Evolutionary conservation across 1,284 basidiomycete species (phyloP).

Genomic region (Apiotrichum domesticum): DNA sequence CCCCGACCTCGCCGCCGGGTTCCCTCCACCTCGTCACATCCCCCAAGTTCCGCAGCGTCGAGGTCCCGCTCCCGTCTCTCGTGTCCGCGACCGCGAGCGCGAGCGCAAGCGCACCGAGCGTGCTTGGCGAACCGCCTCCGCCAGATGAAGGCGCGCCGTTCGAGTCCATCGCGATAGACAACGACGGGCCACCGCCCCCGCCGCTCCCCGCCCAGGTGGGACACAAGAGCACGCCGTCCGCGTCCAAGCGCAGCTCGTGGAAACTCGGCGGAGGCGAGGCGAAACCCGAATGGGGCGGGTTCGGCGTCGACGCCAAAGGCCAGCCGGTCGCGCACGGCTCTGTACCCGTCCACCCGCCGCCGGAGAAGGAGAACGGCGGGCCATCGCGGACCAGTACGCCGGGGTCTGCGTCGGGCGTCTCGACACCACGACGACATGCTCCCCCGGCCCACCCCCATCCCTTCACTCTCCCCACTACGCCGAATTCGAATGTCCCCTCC

Average conservation of each 20-base stretch:
- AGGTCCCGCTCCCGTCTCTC: not conserved
- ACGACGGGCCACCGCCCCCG: slow-evolving; percentile 1
- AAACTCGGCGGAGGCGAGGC: not conserved
- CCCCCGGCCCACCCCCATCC: slow-evolving; percentile 43
- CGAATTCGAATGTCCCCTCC: not conserved
- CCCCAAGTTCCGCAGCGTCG: slow-evolving; percentile 4
- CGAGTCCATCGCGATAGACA: slow-evolving; percentile 32
- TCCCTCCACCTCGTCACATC: slow-evolving; percentile 1
- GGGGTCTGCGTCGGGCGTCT: slow-evolving; percentile 6
- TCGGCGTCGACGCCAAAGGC: slow-evolving; percentile 21
- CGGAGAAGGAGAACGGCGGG: not conserved
- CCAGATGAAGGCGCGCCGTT: slow-evolving; percentile 26
- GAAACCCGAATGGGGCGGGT: slow-evolving; percentile 16
- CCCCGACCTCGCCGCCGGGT: not conserved
- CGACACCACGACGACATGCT: slow-evolving; percentile 28
- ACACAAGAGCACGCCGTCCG: not conserved
- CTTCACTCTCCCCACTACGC: slow-evolving; percentile 29
- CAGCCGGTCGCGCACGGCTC: slow-evolving; percentile 14
- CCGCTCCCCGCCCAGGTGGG: not conserved
- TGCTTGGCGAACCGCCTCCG: not conserved
- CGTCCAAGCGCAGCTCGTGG: slow-evolving; percentile 5
- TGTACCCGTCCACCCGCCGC: slow-evolving; percentile 8
- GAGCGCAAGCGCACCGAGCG: not conserved
- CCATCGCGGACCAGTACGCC: not conserved
- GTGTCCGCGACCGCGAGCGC: not conserved